A percentile compares a stretch with the other conserved stretches of the same genome.
Evolutionary conservation across 139 green algal genomes (phyloP).

Genomic region (Volvox reticuliferus): DNA sequence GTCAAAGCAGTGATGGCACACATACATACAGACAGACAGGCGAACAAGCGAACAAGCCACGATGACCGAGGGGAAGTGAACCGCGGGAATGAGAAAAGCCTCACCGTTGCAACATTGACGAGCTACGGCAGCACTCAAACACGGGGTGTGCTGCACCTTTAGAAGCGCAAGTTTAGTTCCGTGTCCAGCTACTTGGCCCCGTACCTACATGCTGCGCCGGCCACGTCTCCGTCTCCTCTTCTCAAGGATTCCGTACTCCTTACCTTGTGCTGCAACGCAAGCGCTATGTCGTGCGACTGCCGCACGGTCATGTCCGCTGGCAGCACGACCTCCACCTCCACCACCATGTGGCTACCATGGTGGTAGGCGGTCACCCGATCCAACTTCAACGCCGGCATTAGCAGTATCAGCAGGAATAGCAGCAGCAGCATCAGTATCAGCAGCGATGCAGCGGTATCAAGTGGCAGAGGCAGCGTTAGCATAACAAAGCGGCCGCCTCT

Average conservation of each 20-base stretch:
- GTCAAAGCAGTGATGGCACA: too few species aligned
- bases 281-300: slow-evolving; percentile 79
- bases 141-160: too few species aligned
- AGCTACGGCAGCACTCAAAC: too few species aligned
- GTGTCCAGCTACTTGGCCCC: too few species aligned
- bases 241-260: background rate
- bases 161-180: too few species aligned
- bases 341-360: slow-evolving; percentile 56
- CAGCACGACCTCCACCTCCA: slow-evolving; percentile 87
- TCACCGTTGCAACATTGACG: too few species aligned
- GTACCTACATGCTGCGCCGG: too few species aligned
- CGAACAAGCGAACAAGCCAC: too few species aligned
- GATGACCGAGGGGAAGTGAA: background rate
- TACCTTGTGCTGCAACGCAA: slow-evolving; percentile 85
- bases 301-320: slow-evolving; percentile 69
- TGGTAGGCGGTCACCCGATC: slow-evolving; percentile 43
- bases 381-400: background rate
- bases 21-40: too few species aligned
- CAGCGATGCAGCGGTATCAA: background rate
- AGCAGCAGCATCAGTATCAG: background rate
- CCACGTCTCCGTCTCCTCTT: too few species aligned
- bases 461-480: background rate
- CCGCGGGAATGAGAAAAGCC: too few species aligned
- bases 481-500: too few species aligned
- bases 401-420: background rate